Base-by-base conservation (phyloP, 768 basidiomycete genomes). In the Arthromyces matolae region DNA sequence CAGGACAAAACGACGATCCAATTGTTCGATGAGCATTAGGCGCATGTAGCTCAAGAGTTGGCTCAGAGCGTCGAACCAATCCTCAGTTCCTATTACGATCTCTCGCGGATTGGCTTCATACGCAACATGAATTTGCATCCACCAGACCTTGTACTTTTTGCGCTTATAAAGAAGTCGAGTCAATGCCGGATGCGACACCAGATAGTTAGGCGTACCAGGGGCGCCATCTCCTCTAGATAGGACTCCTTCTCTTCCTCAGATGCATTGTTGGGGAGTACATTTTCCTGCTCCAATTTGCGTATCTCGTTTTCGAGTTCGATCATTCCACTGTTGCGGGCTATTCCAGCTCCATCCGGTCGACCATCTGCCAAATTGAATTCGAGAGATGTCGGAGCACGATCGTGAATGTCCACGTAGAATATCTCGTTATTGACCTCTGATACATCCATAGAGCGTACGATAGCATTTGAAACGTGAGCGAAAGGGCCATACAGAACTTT, bases 21-120 rank as follows among this genome's bases (percentile, higher is more conserved):
- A 38, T 28, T 52, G 54, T 40, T 55, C 50, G 4, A 33, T 25
- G 19, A 55, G 39, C 24, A 53, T 27, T n/a, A 47, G 51, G 10
- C 40, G 51, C 47, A 53, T 45, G 20, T 55, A 53, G 4, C n/a
- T 8, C 16, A 38, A 41, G 3, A 48, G 12, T 37, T 52, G 53
- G 14, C 4, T 31, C 3, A 50, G 16, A 31, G 34, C 49, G 8
- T 3, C 14, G 4, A 5, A n/a, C 14, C 20, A 14, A 3, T 16
- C 23, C 3, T 6, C 4, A 5, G 20, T 24, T n/a, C 5, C 7
- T 10, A 19, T 36, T 31, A 25, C 8, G 28, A 33, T 9, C 13
- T 47, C 19, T 32, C n/a, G 5, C 24, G 12, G 8, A 28, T 43
- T 36, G 24, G 43, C 16, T 18, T 36, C 41, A 7, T 42, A 16